phyloP scores from a whole-genome alignment of 148 eudicot genomes.

The Cornus florida region DNA sequence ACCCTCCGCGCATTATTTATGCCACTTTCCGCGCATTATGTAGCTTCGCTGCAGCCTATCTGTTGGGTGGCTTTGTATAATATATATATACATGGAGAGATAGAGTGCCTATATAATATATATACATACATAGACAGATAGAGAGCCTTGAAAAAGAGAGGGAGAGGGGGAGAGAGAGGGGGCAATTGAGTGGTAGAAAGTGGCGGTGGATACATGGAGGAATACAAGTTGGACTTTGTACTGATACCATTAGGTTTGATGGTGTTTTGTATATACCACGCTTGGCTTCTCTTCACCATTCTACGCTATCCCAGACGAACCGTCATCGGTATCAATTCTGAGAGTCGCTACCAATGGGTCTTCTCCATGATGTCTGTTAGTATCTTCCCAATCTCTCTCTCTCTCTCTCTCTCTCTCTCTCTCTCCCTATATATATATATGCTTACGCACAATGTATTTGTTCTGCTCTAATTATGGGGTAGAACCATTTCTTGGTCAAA shows the following conservation, averaged over 20 bases:
- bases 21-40: too few relatives aligned
- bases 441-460: background rate
- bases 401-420: background rate
- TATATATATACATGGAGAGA: too few relatives aligned
- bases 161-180: too few relatives aligned
- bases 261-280: conserved; percentile 53
- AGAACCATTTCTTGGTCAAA: background rate
- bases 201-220: conserved; percentile 34
- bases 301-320: conserved; percentile 47
- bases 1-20: too few relatives aligned
- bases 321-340: conserved; percentile 70
- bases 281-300: conserved; percentile 55
- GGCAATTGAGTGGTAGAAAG: too few relatives aligned
- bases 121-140: too few relatives aligned
- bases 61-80: too few relatives aligned
- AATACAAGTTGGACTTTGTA: conserved; percentile 43
- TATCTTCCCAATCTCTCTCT: background rate
- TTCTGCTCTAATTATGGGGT: background rate
- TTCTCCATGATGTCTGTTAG: conserved; percentile 64
- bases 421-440: background rate
- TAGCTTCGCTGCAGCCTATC: too few relatives aligned
- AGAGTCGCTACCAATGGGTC: conserved; percentile 65
- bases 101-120: too few relatives aligned
- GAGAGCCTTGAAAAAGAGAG: too few relatives aligned
- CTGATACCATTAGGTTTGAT: conserved; percentile 58